These are phyloP conservation scores for Aurinia saxatilis DNA, from an alignment of 345 rosid genomes.

Conservation along the genomic window DNA sequence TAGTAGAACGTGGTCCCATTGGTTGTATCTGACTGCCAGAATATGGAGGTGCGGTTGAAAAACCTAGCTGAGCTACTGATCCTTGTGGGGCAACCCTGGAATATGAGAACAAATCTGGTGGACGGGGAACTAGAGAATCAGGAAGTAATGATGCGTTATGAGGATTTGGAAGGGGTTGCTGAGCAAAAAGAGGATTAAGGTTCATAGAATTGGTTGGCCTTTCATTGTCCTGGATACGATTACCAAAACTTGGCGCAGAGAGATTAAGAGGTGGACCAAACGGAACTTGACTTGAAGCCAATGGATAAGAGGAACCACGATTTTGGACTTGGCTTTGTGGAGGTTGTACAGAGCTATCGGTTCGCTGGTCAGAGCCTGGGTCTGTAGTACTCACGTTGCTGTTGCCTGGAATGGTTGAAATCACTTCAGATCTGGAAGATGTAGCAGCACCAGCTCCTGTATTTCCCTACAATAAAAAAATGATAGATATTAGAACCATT, in stretches of 20 bases:
- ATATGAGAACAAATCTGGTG: constrained; percentile 34
- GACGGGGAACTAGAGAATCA: constrained; percentile 34
- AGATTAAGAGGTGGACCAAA: constrained; percentile 23
- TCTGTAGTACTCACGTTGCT: constrained; percentile 23
- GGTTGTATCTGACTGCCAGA: constrained; percentile 39
- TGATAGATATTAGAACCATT: neutral
- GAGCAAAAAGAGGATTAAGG: constrained; percentile 38
- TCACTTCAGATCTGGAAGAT: constrained; percentile 34
- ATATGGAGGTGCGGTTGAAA: constrained; percentile 25
- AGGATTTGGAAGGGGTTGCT: constrained; percentile 36
- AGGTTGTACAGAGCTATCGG: constrained; percentile 30
- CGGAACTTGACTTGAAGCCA: constrained; percentile 32
- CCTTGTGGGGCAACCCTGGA: constrained; percentile 34
- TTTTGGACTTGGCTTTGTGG: constrained; percentile 49
- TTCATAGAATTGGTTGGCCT: constrained; percentile 28
- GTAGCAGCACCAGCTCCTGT: constrained; percentile 36
- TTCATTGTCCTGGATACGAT: constrained; percentile 27
- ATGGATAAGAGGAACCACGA: constrained; percentile 37
- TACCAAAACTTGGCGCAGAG: constrained; percentile 33
- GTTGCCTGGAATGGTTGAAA: constrained; percentile 31
- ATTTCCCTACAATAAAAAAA: constrained; percentile 50
- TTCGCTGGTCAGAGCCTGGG: constrained; percentile 29
- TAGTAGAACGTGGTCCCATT: constrained; percentile 27
- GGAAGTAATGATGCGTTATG: constrained; percentile 35
- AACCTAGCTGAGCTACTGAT: constrained; percentile 28